Evolutionary conservation across 257 asterid genomes (phyloP).

Genomic region (Salvia miltiorrhiza): DNA sequence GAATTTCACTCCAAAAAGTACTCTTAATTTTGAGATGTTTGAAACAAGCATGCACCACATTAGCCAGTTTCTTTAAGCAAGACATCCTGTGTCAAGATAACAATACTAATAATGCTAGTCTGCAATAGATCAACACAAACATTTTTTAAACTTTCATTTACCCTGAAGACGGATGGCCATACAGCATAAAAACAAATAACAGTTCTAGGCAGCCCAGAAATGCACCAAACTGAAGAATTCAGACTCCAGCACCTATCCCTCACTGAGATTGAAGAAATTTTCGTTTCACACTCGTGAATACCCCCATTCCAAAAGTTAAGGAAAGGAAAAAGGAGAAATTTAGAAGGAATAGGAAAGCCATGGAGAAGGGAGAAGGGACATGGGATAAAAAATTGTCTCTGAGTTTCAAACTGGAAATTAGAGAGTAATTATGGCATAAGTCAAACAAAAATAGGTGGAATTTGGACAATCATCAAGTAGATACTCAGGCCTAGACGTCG

Average conservation of each 20-base stretch:
- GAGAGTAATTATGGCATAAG: too few species aligned
- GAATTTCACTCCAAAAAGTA: not conserved
- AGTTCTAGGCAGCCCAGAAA: constrained; percentile 16
- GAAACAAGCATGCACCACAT: not conserved
- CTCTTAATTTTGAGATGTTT: not conserved
- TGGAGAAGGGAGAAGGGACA: not conserved
- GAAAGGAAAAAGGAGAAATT: not conserved
- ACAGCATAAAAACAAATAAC: not conserved
- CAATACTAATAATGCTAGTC: not conserved
- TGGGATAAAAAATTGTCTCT: too few species aligned
- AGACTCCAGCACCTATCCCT: not conserved
- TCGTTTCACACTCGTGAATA: not conserved
- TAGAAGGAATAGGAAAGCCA: not conserved
- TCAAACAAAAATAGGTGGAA: too few species aligned
- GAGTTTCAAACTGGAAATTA: too few species aligned
- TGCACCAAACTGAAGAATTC: not conserved
- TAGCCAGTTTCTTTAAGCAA: not conserved
- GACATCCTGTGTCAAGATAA: not conserved
- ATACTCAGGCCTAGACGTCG: too few species aligned
- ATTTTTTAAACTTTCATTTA: not conserved
- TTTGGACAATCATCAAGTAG: too few species aligned
- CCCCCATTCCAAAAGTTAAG: not conserved
- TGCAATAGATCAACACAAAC: not conserved
- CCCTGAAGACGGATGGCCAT: not conserved
- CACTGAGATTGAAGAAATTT: not conserved